phyloP scores from a whole-genome alignment of 164 flowering plant species.

The Tetrastigma voinierianum region DNA sequence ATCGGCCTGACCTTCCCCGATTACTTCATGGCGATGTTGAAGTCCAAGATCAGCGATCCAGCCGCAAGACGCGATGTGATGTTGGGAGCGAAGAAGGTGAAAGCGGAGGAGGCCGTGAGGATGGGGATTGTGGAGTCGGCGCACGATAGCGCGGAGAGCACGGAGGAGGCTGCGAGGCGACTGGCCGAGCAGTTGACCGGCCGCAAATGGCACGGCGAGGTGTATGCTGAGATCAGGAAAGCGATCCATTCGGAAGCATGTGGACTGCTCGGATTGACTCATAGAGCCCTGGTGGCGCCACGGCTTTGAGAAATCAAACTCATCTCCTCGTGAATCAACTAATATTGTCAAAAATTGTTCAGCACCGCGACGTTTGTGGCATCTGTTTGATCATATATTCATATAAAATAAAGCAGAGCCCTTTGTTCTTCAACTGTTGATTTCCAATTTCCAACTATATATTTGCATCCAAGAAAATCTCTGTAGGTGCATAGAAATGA shows the following conservation, averaged over 20 bases:
- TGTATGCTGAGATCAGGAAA: constrained; percentile 48
- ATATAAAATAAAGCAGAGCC: too few species aligned
- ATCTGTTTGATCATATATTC: too few species aligned
- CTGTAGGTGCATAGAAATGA: too few species aligned
- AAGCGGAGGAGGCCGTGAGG: constrained; percentile 37
- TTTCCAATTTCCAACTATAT: too few species aligned
- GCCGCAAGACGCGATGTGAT: constrained; percentile 33
- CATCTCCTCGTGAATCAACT: background rate
- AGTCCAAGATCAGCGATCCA: constrained; percentile 30
- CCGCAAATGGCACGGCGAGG: constrained; percentile 47
- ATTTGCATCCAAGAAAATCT: too few species aligned
- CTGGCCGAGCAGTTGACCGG: constrained; percentile 32
- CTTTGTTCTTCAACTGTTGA: too few species aligned
- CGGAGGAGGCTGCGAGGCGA: constrained; percentile 35
- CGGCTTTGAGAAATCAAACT: constrained; percentile 22
- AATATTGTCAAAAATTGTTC: background rate
- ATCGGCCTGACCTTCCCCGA: constrained; percentile 46
- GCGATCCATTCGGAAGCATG: constrained; percentile 40
- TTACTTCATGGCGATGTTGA: constrained; percentile 37
- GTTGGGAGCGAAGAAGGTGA: constrained; percentile 36
- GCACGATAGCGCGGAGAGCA: constrained; percentile 32
- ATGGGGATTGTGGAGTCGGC: constrained; percentile 51
- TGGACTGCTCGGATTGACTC: constrained; percentile 31
- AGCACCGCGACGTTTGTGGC: too few species aligned
- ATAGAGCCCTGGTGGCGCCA: constrained; percentile 8